Evolutionary conservation across 2,329 filamentous ascomycete species (phyloP).

Genomic region (Stemphylium beticola): DNA sequence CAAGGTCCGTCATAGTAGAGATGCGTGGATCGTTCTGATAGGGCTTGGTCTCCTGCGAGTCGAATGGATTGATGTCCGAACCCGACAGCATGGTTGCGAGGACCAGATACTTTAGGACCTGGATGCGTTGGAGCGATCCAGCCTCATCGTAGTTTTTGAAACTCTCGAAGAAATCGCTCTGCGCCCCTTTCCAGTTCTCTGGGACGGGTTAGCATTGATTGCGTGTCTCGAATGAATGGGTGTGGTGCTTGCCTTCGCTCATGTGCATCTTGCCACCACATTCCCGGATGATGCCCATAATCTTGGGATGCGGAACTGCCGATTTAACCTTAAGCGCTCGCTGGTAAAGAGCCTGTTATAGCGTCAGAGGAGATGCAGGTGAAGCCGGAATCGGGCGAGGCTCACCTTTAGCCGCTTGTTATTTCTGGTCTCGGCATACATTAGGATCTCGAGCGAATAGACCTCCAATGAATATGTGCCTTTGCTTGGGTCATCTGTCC

Average conservation of each 20-base stretch:
- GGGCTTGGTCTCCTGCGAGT: constrained; percentile 97
- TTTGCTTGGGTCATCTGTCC: constrained; percentile 89
- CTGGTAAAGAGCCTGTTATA: constrained; percentile 74
- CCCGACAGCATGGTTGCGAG: constrained; percentile 98
- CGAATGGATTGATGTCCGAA: constrained; percentile 97
- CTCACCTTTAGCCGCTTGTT: constrained; percentile 89
- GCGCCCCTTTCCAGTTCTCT: constrained; percentile 98
- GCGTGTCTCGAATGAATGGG: constrained; percentile 14
- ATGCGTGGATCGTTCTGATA: constrained; percentile 97
- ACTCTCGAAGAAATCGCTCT: constrained; percentile 97
- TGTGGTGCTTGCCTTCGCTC: constrained; percentile 70
- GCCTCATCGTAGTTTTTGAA: constrained; percentile 99
- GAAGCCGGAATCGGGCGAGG: constrained; percentile 22
- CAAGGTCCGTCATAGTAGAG: constrained; percentile 94
- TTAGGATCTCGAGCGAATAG: constrained; percentile 96
- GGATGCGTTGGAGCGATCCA: constrained; percentile 92
- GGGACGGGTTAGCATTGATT: constrained; percentile 30
- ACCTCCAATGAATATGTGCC: constrained; percentile 96
- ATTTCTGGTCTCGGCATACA: constrained; percentile 96
- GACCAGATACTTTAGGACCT: constrained; percentile 95
- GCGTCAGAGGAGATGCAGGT: constrained; percentile 32
- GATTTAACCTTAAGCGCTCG: constrained; percentile 90
- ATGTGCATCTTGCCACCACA: constrained; percentile 99
- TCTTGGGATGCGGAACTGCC: constrained; percentile 97
- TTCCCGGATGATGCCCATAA: constrained; percentile 98